Conservation (phyloP, 139 green algal species). For the Picochlorum costavermella region DNA sequence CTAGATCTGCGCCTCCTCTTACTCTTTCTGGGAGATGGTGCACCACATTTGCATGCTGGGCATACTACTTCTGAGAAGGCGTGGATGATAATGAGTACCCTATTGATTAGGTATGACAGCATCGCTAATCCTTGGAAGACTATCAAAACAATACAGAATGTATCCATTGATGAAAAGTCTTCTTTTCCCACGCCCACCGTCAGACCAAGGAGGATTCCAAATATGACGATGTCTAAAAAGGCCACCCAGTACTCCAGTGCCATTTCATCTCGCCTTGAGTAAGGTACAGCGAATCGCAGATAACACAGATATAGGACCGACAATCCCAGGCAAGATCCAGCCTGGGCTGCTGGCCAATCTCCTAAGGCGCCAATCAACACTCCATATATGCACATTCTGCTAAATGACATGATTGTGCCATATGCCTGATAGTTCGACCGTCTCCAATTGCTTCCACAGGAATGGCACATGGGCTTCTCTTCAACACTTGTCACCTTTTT, state of each 20-base stretch:
- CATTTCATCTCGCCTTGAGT: constrained; percentile 16
- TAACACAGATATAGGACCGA: constrained; percentile 7
- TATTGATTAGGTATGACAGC: constrained; percentile 12
- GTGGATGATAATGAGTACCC: constrained; percentile 13
- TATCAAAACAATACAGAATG: constrained; percentile 6
- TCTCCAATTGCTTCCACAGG: neutral
- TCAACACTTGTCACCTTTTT: constrained; percentile 4
- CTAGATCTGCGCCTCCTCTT: neutral
- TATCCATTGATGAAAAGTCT: constrained; percentile 5
- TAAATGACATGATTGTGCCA: constrained; percentile 9
- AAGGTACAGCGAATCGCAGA: constrained; percentile 9
- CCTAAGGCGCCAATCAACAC: constrained; percentile 6
- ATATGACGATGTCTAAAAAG: constrained; percentile 8
- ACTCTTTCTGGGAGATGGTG: constrained; percentile 7
- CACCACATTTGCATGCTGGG: constrained; percentile 1
- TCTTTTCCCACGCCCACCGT: neutral
- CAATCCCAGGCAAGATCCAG: neutral
- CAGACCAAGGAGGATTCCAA: constrained; percentile 3
- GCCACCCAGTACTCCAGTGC: constrained; percentile 13
- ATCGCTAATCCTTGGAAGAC: constrained; percentile 3
- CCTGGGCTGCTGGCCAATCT: constrained; percentile 3
- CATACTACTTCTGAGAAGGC: constrained; percentile 15
- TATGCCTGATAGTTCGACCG: constrained; percentile 9
- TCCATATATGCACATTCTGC: constrained; percentile 9
- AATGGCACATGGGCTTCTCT: constrained; percentile 3